Percentiles rank a stretch among this genome's conserved stretches.
Evolutionary conservation across 371 early-diverging fungal genomes (phyloP).

Genomic region (Basidiobolus meristosporus): DNA sequence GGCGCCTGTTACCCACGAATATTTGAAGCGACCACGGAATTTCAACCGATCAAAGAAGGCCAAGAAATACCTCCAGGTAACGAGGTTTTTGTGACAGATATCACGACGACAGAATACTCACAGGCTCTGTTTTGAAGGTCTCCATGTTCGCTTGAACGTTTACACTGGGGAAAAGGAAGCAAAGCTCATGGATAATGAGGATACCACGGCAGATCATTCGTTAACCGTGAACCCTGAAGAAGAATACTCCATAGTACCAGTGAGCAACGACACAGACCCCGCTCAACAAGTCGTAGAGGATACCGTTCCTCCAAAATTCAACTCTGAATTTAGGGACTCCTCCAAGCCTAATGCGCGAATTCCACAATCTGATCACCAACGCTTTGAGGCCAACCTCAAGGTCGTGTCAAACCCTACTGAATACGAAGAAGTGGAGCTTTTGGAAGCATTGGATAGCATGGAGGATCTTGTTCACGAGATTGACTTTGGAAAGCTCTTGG

Average conservation of each 20-base stretch:
- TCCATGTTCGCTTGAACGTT: slow-evolving; percentile 31
- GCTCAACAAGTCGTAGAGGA: slow-evolving; percentile 1
- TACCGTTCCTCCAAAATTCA: slow-evolving; percentile 1
- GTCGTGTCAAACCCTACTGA: slow-evolving; percentile 4
- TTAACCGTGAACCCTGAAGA: not conserved
- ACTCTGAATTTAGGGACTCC: slow-evolving; percentile 2
- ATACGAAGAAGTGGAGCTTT: slow-evolving; percentile 1
- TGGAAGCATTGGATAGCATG: slow-evolving; percentile 13
- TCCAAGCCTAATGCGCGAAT: slow-evolving; percentile 5
- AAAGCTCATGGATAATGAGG: slow-evolving; percentile 14
- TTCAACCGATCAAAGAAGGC: slow-evolving; percentile 20
- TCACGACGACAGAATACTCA: not conserved
- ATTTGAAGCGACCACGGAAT: slow-evolving; percentile 26
- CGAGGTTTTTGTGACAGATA: not conserved
- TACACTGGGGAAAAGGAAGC: slow-evolving; percentile 22
- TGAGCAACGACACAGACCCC: slow-evolving; percentile 6
- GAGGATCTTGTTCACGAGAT: slow-evolving; percentile 20
- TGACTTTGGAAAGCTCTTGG: slow-evolving; percentile 15
- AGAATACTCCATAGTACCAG: not conserved
- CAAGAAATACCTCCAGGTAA: slow-evolving; percentile 27
- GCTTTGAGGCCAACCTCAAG: slow-evolving; percentile 7
- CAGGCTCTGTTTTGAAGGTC: slow-evolving; percentile 8
- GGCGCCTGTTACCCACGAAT: slow-evolving; percentile 22
- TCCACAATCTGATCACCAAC: slow-evolving; percentile 6
- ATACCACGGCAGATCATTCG: not conserved